Evolutionary conservation across 2,329 filamentous ascomycete species (phyloP), one percentile per base, ranked within the genome.

Genomic region (Teratosphaeria destructans): DNA sequence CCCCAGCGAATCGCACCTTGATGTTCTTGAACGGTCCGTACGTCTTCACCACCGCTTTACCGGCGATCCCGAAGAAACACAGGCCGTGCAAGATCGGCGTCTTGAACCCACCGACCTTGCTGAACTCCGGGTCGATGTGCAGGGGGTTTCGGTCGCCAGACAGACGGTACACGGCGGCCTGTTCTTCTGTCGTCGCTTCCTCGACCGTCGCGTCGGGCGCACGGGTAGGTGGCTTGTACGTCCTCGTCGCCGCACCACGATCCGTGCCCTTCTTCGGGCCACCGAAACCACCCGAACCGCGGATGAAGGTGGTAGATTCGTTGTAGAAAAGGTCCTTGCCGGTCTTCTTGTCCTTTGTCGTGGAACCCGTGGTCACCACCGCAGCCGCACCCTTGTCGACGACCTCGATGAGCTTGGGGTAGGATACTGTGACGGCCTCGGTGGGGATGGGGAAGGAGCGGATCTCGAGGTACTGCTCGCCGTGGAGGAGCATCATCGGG

Each of bases 401-500:
- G 10, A 97, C 93, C 74, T 99, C 94, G 63, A 99, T 84, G 60
- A 99, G 86, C 73, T 86, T 86, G 61, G 85, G 88, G 71, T 85
- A 84, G 60, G 88, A 90, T 67, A 89, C 75, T 56, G 95, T 86
- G 60, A 85, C 86, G 56, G 83, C 91, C 59, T 86, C 82, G 35
- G 92, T 96, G 39, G 93, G 93, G 68, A 97, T 88, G 49, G 94
- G 94, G 79, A 86, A 95, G 75, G 93, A 90, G 72, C 87, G 85
- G 71, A 99, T 83, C 77, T 99, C 94, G 64, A 99, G 89, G 78
- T 92, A 99, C 76, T 99, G 94, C 81, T 99, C 94, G 72, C 94
- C 94, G 78, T 99, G 94, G 27, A 99, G 87, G 56, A 99, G 85
- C 91, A 96, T 96, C 90, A 96, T 96, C 63, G 92, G 93, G 43